Evolutionary conservation across 495 filamentous ascomycete genomes (phyloP), one percentile per base, ranked within the genome.

Genomic region (Hypomontagnella submonticulosa): DNA sequence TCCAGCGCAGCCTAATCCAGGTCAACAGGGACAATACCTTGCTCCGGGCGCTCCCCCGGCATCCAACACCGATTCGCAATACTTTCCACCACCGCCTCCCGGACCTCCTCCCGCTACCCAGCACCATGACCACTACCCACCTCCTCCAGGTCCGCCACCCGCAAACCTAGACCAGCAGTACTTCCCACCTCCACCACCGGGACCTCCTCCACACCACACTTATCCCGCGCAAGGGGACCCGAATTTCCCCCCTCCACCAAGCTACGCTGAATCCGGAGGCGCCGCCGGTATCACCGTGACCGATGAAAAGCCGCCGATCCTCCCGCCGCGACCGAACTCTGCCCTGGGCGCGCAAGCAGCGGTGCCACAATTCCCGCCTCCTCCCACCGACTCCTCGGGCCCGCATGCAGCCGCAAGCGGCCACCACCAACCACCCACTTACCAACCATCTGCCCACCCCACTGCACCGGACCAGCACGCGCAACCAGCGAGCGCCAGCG

Each of bases 31-130:
- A n/a, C 56, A 66, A 49, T 50, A 48, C 30, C 56, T 48, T 27
- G 55, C 61, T 47, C 19, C 61, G 10, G 54, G 46, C 16, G 46
- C 40, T 38, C 55, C 55, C 11, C 30, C 47, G 3, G 34, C 48
- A 1, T 59, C 62, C 34, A 30, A 20, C 32, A 42, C 38, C 41
- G 56, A 53, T 11, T 38, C 41, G 19, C 51, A 51, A 11, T 61
- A 67, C 34, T 67, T 36, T 12, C 63, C 63, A 10, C 63, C 62
- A 1, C 62, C 62, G 1, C 62, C 62, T 23, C 54, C 54, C 27
- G 62, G 62, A n/a, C 62, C 53, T 48, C 61, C 61, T 41, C 61
- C 54, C 9, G 10, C 46, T 20, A 47, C 9, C 15, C 52, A 57
- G 15, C 30, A 46, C 33, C n/a, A 65, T 13, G 40, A 53, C 33